Evolutionary conservation across 129 eudicot genomes (phyloP).

Genomic region (Flaveria trinervia): DNA sequence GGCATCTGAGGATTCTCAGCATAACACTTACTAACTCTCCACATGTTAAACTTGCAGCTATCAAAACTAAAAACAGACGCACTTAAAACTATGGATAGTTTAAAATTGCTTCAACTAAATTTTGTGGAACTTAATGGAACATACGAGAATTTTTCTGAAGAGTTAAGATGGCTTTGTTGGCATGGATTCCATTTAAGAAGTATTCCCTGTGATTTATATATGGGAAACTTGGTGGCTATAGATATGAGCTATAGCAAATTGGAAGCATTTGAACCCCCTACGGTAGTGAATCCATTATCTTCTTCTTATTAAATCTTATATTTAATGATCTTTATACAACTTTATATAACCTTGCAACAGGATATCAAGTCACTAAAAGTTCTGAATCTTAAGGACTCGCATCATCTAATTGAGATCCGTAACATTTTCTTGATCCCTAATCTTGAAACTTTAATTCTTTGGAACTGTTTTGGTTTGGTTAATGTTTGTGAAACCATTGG

Average conservation of each 20-base stretch:
- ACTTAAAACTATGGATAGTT: conserved; percentile 28
- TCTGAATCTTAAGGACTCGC: conserved; percentile 23
- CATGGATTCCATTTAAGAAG: conserved; percentile 19
- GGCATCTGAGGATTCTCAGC: no score
- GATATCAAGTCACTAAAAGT: conserved; percentile 5
- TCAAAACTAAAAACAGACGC: conserved; percentile 10
- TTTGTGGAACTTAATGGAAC: conserved; percentile 24
- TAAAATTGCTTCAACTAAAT: conserved; percentile 37
- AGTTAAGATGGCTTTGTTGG: conserved; percentile 43
- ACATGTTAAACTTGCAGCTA: not conserved
- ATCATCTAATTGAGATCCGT: not conserved
- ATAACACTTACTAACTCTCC: not conserved
- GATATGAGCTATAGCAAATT: conserved; percentile 34
- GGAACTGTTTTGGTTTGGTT: conserved; percentile 1
- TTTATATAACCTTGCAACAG: not conserved
- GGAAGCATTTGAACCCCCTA: conserved; percentile 29
- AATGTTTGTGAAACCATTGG: conserved; percentile 2
- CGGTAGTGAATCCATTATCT: not conserved
- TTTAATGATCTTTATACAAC: not conserved
- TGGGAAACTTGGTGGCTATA: conserved; percentile 33
- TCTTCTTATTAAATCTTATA: not conserved
- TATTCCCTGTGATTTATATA: conserved; percentile 16
- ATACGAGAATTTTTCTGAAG: conserved; percentile 24
- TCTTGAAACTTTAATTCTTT: conserved; percentile 28
- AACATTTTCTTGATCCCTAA: not conserved